These are phyloP conservation scores for Barnettozyma sp. DNA, from an alignment of 805 yeast species.

Conservation along the genomic window DNA sequence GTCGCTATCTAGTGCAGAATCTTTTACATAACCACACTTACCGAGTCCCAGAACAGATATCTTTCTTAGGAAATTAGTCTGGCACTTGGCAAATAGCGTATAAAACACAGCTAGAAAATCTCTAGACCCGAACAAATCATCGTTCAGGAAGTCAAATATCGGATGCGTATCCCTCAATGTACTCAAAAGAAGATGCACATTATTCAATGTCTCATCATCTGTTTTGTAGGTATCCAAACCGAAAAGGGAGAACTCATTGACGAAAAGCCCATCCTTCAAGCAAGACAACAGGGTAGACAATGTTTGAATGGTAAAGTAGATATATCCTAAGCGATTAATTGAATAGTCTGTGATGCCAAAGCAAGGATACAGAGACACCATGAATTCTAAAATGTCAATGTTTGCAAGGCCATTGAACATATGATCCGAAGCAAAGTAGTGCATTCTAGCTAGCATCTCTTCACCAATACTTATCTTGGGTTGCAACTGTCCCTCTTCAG, in stretches of 20 bases:
- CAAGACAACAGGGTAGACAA: constrained; percentile 20
- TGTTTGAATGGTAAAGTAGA: constrained; percentile 47
- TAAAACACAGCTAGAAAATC: constrained; percentile 37
- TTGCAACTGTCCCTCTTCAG: no score
- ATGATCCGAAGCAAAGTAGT: constrained; percentile 28
- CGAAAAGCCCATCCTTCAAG: constrained; percentile 24
- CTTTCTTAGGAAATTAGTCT: constrained; percentile 60
- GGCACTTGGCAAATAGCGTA: constrained; percentile 47
- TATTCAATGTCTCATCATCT: constrained; percentile 9
- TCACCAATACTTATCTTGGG: not conserved
- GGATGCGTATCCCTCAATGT: constrained; percentile 24
- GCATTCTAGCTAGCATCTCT: constrained; percentile 28
- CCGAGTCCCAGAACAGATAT: constrained; percentile 50
- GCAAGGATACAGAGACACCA: constrained; percentile 44
- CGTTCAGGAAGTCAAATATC: constrained; percentile 24
- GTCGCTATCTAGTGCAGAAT: constrained; percentile 18
- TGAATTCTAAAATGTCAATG: constrained; percentile 45
- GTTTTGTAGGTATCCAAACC: constrained; percentile 29
- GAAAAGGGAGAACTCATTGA: constrained; percentile 24
- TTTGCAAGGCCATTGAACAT: constrained; percentile 33
- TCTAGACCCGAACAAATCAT: constrained; percentile 19
- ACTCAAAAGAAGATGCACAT: constrained; percentile 12
- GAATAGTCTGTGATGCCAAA: constrained; percentile 41
- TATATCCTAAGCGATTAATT: constrained; percentile 41
- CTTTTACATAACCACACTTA: constrained; percentile 37